phyloP scores from a whole-genome alignment of 345 rosid genomes.

The Salix purpurea region DNA sequence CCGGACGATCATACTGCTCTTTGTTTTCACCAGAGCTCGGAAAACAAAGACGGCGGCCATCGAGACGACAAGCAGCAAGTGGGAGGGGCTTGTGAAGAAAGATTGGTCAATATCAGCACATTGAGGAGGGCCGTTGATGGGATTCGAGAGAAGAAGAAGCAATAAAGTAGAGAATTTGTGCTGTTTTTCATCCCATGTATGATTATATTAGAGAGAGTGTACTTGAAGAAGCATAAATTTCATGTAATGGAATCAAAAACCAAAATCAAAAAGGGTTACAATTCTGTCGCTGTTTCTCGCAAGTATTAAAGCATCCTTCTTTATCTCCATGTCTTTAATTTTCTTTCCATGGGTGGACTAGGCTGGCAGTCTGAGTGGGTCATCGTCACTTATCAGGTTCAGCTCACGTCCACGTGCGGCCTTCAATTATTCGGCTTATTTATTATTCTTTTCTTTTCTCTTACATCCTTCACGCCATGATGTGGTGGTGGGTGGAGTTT shows the following conservation, averaged over 20 bases:
- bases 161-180: background rate
- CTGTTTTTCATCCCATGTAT: background rate
- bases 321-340: background rate
- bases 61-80: background rate
- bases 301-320: background rate
- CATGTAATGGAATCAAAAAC: background rate
- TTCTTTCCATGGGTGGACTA: background rate
- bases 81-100: background rate
- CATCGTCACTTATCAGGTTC: background rate
- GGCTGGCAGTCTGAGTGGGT: background rate
- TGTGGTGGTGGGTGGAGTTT: too few relatives aligned
- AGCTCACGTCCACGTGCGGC: constrained; percentile 1
- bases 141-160: background rate
- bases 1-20: background rate
- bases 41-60: background rate
- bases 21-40: background rate
- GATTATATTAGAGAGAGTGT: background rate
- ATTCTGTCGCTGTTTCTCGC: background rate
- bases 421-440: background rate
- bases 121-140: background rate
- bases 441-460: background rate
- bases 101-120: background rate
- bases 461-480: too few relatives aligned
- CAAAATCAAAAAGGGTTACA: background rate
- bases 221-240: too few relatives aligned